Percentiles rank a stretch among this genome's conserved stretches.
Conservation (phyloP, 805 yeast genomes). For the Pichia membranifaciens region DNA sequence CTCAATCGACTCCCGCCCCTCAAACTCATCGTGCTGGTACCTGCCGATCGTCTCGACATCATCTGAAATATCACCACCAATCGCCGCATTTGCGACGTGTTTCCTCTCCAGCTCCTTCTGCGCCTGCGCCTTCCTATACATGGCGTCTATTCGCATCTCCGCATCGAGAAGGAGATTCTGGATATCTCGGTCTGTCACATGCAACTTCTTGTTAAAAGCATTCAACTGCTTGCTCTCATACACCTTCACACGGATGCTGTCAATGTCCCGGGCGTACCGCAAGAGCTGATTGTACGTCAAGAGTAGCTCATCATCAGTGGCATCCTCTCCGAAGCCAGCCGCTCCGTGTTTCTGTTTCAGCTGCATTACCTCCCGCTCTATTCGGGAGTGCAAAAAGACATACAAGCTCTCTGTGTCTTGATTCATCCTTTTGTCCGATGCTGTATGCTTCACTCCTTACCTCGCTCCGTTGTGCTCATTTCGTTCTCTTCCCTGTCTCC, state of each 20-base stretch:
- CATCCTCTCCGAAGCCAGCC: neutral
- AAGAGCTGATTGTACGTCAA: slow-evolving; percentile 2
- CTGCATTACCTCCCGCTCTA: neutral
- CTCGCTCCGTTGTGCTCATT: too few relatives aligned
- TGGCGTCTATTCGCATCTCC: slow-evolving; percentile 14
- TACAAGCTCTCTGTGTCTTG: neutral
- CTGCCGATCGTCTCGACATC: too few relatives aligned
- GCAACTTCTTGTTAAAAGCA: slow-evolving; percentile 11
- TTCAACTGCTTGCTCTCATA: slow-evolving; percentile 6
- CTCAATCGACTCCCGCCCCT: slow-evolving; percentile 25
- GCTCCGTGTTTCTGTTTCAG: neutral
- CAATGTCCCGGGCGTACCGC: slow-evolving; percentile 15
- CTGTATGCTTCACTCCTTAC: too few relatives aligned
- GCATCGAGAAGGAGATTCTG: slow-evolving; percentile 16
- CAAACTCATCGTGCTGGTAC: neutral
- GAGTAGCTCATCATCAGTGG: neutral
- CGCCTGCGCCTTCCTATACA: neutral
- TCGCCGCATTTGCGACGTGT: too few relatives aligned
- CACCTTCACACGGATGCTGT: slow-evolving; percentile 14
- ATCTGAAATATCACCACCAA: too few relatives aligned
- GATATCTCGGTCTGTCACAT: slow-evolving; percentile 11
- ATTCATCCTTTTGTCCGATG: neutral
- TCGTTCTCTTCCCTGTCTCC: too few relatives aligned
- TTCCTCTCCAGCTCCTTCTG: neutral
- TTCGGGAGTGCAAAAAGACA: neutral